These are phyloP conservation scores for Aspergillus sclerotioniger DNA, from an alignment of 495 filamentous ascomycete species.

Conservation along the genomic window DNA sequence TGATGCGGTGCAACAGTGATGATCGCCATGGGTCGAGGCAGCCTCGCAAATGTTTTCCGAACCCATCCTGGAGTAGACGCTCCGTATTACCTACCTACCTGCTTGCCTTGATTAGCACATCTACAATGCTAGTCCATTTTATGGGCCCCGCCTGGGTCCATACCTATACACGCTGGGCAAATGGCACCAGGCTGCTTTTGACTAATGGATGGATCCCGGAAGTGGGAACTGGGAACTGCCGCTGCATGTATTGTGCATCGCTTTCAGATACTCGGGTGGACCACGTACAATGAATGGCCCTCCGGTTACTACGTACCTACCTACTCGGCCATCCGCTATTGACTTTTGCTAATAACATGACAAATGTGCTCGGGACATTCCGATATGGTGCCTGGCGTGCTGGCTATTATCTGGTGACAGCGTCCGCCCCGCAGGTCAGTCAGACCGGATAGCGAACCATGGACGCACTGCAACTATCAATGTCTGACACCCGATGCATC, in stretches of 20 bases:
- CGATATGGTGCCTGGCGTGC: not conserved
- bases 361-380: not conserved
- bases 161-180: too few species aligned
- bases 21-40: not conserved
- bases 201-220: not conserved
- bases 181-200: not conserved
- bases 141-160: not conserved
- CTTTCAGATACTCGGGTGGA: not conserved
- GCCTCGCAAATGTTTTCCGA: slow-evolving; percentile 11
- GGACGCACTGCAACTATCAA: slow-evolving; percentile 3
- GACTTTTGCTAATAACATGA: not conserved
- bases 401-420: slow-evolving; percentile 1
- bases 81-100: not conserved
- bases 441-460: not conserved
- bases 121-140: not conserved
- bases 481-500: slow-evolving; percentile 19
- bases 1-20: not conserved
- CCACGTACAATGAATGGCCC: not conserved
- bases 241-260: slow-evolving; percentile 1
- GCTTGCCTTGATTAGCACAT: not conserved
- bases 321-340: not conserved
- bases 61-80: not conserved
- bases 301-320: not conserved
- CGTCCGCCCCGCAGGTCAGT: not conserved
- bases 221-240: not conserved